Percentiles rank a stretch among this genome's conserved stretches.
phyloP scores from a whole-genome alignment of 768 basidiomycete species.

The Leccinum boreale region DNA sequence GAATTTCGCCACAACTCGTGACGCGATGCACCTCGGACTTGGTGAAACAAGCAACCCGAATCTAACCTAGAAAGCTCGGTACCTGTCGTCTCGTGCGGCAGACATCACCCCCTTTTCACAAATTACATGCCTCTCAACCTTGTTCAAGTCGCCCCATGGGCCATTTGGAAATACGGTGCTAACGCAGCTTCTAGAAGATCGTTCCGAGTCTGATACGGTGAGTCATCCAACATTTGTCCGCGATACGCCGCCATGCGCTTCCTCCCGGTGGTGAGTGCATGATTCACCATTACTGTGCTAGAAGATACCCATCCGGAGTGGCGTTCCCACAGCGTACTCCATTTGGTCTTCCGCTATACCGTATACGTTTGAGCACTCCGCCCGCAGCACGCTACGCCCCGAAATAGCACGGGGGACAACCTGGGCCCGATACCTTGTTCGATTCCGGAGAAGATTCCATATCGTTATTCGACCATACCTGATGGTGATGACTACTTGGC shows the following conservation, averaged over 20 bases:
- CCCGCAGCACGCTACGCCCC: not conserved
- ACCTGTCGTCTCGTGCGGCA: not conserved
- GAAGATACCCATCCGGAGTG: not conserved
- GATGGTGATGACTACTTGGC: not conserved
- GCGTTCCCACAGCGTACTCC: constrained; percentile 1
- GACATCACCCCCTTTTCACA: not conserved
- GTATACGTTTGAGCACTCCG: not conserved
- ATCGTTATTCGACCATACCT: constrained; percentile 2
- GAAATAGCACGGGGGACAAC: not conserved
- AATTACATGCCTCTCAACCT: not conserved
- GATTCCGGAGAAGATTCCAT: not conserved
- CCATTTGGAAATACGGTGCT: not conserved
- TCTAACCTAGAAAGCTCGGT: not conserved
- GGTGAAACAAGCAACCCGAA: not conserved
- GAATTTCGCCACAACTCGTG: not conserved
- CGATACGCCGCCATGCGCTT: constrained; percentile 1
- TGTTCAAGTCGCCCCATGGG: constrained; percentile 13
- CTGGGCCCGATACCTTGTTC: not conserved
- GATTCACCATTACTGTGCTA: not conserved
- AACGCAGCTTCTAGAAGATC: not conserved
- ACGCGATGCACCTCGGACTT: too few species aligned
- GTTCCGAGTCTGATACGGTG: not conserved
- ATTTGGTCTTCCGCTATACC: constrained; percentile 5
- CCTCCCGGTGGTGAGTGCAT: not conserved
- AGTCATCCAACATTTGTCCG: not conserved